phyloP scores from a whole-genome alignment of 192 early-diverging fungal genomes.

The Allomyces arbusculus region DNA sequence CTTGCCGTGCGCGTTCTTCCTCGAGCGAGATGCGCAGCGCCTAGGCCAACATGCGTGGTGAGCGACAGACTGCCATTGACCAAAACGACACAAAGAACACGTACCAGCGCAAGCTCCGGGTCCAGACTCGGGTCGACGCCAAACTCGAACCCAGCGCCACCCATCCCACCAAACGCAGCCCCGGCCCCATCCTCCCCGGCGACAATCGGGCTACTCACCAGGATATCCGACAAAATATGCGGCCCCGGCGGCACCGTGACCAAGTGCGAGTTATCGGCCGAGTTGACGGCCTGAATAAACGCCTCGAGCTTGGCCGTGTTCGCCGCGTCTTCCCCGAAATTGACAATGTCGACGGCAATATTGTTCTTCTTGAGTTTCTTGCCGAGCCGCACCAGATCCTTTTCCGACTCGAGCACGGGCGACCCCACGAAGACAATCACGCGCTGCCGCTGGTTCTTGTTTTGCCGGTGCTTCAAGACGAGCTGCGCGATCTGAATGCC shows the following conservation, averaged over 20 bases:
- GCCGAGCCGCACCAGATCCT: constrained; percentile 57
- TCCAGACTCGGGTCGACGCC: constrained; percentile 85
- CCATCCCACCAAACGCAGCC: constrained; percentile 28
- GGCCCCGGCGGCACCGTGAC: constrained; percentile 84
- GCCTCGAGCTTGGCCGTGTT: constrained; percentile 80
- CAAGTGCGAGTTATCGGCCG: constrained; percentile 26
- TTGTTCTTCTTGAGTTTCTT: constrained; percentile 98
- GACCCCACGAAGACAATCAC: constrained; percentile 88
- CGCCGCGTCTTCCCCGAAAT: constrained; percentile 78
- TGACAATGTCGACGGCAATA: constrained; percentile 80
- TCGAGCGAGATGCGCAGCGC: constrained; percentile 89
- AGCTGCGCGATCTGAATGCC: constrained; percentile 94
- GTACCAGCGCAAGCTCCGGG: constrained; percentile 73
- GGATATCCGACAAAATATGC: constrained; percentile 71
- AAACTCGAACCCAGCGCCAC: constrained; percentile 56
- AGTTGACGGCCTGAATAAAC: constrained; percentile 55
- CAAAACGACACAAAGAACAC: not conserved
- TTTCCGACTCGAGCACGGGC: constrained; percentile 48
- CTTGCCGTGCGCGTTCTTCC: constrained; percentile 84
- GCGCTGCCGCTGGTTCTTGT: constrained; percentile 84
- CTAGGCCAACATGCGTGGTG: constrained; percentile 9
- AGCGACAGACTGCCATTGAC: not conserved
- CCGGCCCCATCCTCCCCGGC: constrained; percentile 55
- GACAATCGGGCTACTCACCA: constrained; percentile 71
- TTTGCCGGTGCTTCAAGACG: constrained; percentile 88